Conservation (phyloP, 2,329 filamentous ascomycete genomes). For the Clonostachys byssicola region DNA sequence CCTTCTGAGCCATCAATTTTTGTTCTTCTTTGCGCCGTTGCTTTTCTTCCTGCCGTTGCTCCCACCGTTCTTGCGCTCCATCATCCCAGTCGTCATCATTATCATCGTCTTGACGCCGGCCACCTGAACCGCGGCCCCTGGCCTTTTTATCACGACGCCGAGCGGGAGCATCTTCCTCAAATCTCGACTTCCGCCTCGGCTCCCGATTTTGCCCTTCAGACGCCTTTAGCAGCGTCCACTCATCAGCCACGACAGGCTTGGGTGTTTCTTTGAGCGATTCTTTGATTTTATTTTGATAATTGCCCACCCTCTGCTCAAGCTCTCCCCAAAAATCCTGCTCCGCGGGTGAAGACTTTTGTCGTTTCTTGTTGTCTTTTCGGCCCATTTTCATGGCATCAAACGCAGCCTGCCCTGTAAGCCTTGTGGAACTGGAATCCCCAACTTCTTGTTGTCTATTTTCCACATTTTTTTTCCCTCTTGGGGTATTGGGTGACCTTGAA, state of each 20-base stretch:
- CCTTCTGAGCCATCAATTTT: slow-evolving; percentile 22
- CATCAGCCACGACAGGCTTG: background rate
- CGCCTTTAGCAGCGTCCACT: background rate
- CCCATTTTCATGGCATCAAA: background rate
- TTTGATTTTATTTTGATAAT: background rate
- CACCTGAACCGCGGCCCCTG: slow-evolving; percentile 9
- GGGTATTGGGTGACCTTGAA: background rate
- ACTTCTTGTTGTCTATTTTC: slow-evolving; percentile 1
- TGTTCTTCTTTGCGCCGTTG: slow-evolving; percentile 31
- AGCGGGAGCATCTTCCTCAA: slow-evolving; percentile 17
- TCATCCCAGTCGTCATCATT: slow-evolving; percentile 32
- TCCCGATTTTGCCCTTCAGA: slow-evolving; percentile 5
- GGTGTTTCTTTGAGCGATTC: background rate
- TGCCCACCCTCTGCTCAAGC: slow-evolving; percentile 7
- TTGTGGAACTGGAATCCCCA: background rate
- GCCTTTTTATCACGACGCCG: slow-evolving; percentile 12
- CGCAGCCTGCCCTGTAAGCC: background rate
- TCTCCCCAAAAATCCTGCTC: slow-evolving; percentile 16
- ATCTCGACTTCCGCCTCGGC: slow-evolving; percentile 19
- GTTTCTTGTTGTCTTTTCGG: background rate
- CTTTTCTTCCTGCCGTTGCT: slow-evolving; percentile 35
- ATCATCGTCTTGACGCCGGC: slow-evolving; percentile 19
- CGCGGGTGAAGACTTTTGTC: background rate
- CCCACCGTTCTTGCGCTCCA: slow-evolving; percentile 27
- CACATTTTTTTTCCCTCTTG: background rate